These are phyloP conservation scores for Polygonum aviculare DNA, from an alignment of 148 eudicot genomes.

Conservation along the genomic window DNA sequence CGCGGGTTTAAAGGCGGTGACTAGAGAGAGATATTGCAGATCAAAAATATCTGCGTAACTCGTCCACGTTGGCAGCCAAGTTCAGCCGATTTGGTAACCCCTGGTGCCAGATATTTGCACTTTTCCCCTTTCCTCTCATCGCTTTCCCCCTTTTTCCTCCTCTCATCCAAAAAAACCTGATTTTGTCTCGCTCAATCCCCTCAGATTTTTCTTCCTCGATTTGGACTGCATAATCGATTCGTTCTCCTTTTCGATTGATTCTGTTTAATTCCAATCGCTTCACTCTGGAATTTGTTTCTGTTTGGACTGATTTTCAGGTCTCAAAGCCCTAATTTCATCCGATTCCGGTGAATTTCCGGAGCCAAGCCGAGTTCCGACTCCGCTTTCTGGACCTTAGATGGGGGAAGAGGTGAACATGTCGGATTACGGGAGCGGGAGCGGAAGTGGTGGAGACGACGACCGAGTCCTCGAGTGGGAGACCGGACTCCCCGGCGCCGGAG, in stretches of 20 bases:
- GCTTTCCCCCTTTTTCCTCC: neutral
- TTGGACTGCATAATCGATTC: neutral
- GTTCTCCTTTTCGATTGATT: neutral
- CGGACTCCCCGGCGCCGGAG: conserved; percentile 39
- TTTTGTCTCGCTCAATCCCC: neutral
- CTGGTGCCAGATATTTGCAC: conserved; percentile 4
- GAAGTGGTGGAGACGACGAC: conserved; percentile 22
- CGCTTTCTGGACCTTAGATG: conserved; percentile 8
- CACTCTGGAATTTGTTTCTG: neutral
- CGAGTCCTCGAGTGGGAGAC: conserved; percentile 48
- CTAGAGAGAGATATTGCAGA: neutral
- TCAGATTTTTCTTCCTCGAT: neutral
- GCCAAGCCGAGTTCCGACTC: neutral
- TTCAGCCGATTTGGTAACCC: neutral
- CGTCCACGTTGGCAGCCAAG: neutral
- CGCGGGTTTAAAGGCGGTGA: neutral
- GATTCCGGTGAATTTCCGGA: neutral
- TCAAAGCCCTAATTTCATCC: neutral
- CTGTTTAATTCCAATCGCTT: neutral
- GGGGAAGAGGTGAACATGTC: conserved; percentile 28
- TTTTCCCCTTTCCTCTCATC: neutral
- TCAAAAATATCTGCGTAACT: neutral
- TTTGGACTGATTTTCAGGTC: neutral
- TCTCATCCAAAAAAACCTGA: neutral
- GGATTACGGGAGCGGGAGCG: conserved; percentile 17